Base-by-base conservation (phyloP, 2,329 filamentous ascomycete species). In the Fusarium anthophilum region DNA sequence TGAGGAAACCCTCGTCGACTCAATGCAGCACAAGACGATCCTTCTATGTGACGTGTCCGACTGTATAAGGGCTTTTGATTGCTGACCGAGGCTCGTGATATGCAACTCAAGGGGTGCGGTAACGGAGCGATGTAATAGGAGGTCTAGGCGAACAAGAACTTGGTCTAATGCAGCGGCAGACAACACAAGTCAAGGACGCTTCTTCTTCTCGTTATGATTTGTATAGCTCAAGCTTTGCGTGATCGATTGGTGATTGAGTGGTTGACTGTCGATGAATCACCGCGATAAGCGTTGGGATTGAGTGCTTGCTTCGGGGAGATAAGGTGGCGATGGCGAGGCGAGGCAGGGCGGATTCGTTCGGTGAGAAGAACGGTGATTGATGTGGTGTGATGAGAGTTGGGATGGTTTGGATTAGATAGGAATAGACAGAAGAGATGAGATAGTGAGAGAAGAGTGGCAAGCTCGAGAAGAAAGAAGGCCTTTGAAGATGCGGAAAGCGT, bases 391-490 rank as follows among this genome's bases (percentile, higher is more conserved):
- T 38, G 37, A 15, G 51, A 39, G 47, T 55, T 73, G 66, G 66
- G 63, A 63, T 59, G 54, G 48, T 47, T 73, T 67, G 67, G 64
- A 66, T 63, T 58, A 69, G 66, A 66, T 63, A 61, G 66, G 70
- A 59, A 60, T 69, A 67, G 60, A 72, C 59, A 67, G 72, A 75
- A 57, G 72, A 74, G 69, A 74, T 60, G 58, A 72, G 61, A 64
- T 68, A 70, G 70, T 68, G 67, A 75, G 64, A 66, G 76, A 74
- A 76, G 74, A 74, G 77, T 74, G 71, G 78, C 76, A 82, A 81
- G 78, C 78, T 81, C 77, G 77, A 82, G 78, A 79, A 80, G 79
- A 79, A 80, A 80, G 79, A 82, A 79, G 79, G 79, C 72, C 79
- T 79, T 79, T 80, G 79, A 75, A 70, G 75, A 77, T 77, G 76